A percentile compares a stretch with the other conserved stretches of the same genome.
phyloP scores from a whole-genome alignment of 179 eudicot species.

The Vitellaria paradoxa region DNA sequence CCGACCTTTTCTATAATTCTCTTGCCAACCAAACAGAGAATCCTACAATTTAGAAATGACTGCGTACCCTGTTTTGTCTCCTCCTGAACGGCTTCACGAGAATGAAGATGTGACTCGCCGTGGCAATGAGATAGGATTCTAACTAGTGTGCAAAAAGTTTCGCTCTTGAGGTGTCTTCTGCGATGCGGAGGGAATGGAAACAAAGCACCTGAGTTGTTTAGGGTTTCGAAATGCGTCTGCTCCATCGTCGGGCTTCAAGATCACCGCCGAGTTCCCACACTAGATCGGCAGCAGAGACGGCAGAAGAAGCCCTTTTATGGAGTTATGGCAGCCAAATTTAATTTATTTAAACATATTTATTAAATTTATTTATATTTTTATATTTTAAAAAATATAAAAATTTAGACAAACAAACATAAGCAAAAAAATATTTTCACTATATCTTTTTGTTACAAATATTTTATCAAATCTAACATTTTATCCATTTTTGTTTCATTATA shows the following conservation, averaged over 20 bases:
- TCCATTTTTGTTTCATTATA: too few species aligned
- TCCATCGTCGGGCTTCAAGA: neutral
- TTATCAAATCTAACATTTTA: too few species aligned
- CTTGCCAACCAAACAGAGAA: neutral
- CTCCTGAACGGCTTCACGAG: neutral
- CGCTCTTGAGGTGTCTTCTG: slow-evolving; percentile 30
- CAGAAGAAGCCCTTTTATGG: neutral
- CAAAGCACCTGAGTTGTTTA: neutral
- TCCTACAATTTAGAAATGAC: too few species aligned
- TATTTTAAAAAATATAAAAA: too few species aligned
- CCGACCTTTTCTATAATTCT: neutral
- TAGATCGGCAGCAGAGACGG: neutral
- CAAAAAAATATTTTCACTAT: too few species aligned
- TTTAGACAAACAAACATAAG: too few species aligned
- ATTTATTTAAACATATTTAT: too few species aligned
- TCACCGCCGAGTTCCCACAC: neutral
- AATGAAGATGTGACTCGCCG: neutral
- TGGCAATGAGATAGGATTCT: slow-evolving; percentile 22
- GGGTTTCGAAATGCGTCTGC: neutral
- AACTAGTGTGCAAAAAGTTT: slow-evolving; percentile 16
- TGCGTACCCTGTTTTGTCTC: neutral
- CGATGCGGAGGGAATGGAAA: slow-evolving; percentile 17
- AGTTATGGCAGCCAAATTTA: neutral
- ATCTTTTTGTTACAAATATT: too few species aligned
- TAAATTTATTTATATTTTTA: too few species aligned